Base-by-base conservation (phyloP, 805 yeast species). In the Ogataea corticis region DNA sequence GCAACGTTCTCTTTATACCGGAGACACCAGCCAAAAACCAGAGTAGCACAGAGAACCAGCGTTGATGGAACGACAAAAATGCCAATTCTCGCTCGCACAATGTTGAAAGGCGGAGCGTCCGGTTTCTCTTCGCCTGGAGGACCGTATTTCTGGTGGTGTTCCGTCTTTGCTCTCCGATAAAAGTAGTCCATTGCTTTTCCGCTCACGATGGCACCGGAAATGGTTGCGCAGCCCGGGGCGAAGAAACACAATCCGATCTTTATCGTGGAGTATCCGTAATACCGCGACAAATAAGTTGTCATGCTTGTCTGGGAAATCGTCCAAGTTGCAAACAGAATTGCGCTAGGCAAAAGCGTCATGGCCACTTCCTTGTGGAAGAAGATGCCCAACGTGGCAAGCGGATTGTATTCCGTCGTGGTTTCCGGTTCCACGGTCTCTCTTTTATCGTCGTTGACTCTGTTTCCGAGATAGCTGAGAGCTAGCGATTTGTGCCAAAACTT, bases 11-110 rank as follows among this genome's bases (percentile, higher is more conserved):
- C 72, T 23, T 68, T 62, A 21, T 66, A 63, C 29, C 77, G 69
- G 12, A 87, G 57, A 49, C 88, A 78, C 96, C 96, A 88, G 1
- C 95, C 96, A 62, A 76, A 85, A 21, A 80, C 64, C 1, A 83
- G 48, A 0, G 77, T 54, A 0, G 70, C 71, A 21, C 63, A 52
- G 3, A 76, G 57, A 5, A 78, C 52, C 2, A 70, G 30, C 0
- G 48, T 3, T 2, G 78, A 61, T 3, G 85, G 77, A 14, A 72
- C 47, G 9, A 68, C 57, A 6, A 72, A 69, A 7, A 76, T 68
- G n/a, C 71, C 66, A 10, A 85, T 56, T 48, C 94, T 71, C 0
- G 85, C 77, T 38, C 66, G 66, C 43, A 80, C 71, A 30, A 82
- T 70, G 56, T 84, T 76, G 57, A 84, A 80, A 9, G 71, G 67